Evolutionary conservation across 306 rosid genomes (phyloP), one percentile per base, ranked within the genome.

Genomic region (Sechiopsis laciniata): DNA sequence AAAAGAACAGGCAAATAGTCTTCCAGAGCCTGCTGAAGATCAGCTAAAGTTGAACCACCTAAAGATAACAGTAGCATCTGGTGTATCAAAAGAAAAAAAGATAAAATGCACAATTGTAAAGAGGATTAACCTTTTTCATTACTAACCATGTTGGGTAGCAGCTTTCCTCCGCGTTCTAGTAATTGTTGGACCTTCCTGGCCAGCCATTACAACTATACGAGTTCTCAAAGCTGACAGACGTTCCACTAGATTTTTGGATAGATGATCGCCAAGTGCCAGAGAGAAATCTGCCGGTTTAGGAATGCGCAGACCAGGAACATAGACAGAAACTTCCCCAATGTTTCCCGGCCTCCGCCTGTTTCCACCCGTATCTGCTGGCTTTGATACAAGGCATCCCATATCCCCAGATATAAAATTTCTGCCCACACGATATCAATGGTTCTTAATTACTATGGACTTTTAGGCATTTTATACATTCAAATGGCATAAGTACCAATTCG

Each of bases 1-100:
- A 91, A 77, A 86, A 94, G 96, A 83, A 94, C 92, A 2, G 91
- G 95, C 86, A 94, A 85, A 78, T 94, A 94, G 77, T 94, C 99
- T 80, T 86, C 92, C 5, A 94, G 88, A 73, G 96, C 92, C 77
- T 88, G 97, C 86, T 72, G 90, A 82, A 94, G 96, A 85, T 87
- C 95, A 62, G 95, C 89, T 78, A 91, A 72, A 6, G 91, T 94
- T 70, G 99, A 94, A 74, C 96, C 95, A 75, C 97, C 99, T 94
- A 80, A 74, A 82, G 83, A 83, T 12, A 83, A 55, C 13, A 69
- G 75, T 78, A 83, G 63, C 71, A 76, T 56, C 63, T 52, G 76
- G 84, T 21, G 55, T 74, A 58, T 87, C 62, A 68, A 63, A 61
- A 50, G 57, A 16, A 50, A 82, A 78, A 40, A 76, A 69, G 24